Evolutionary conservation across 2,329 filamentous ascomycete genomes (phyloP).

Genomic region (Paramyrothecium sp.): DNA sequence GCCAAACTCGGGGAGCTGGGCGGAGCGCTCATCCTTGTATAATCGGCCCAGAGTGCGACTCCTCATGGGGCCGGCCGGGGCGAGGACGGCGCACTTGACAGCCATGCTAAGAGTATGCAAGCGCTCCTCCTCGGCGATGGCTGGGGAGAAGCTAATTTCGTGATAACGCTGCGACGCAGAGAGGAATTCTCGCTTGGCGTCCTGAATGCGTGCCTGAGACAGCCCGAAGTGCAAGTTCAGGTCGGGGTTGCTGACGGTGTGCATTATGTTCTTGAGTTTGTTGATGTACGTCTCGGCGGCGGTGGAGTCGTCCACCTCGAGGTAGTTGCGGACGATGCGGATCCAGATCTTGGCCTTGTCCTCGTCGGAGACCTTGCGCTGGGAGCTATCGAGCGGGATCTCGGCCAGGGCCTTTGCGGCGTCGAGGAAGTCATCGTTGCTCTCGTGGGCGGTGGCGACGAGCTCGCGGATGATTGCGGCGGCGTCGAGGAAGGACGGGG

Average conservation of each 20-base stretch:
- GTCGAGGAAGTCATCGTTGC: constrained; percentile 73
- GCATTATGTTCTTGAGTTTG: constrained; percentile 90
- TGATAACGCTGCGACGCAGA: constrained; percentile 87
- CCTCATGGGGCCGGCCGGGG: constrained; percentile 83
- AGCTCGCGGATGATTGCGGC: constrained; percentile 76
- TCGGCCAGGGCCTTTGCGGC: constrained; percentile 78
- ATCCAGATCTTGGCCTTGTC: constrained; percentile 87
- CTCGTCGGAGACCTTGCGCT: constrained; percentile 77
- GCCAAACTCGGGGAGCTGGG: constrained; percentile 72
- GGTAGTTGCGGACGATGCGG: constrained; percentile 88
- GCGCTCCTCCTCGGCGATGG: constrained; percentile 84
- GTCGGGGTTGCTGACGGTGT: constrained; percentile 70
- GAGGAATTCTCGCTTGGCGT: constrained; percentile 86
- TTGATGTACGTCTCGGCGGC: constrained; percentile 85
- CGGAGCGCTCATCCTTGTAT: constrained; percentile 88
- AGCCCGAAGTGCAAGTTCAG: constrained; percentile 84
- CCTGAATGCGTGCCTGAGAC: constrained; percentile 88
- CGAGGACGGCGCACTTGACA: constrained; percentile 88
- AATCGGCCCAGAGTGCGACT: constrained; percentile 77
- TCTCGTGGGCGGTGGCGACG: constrained; percentile 80
- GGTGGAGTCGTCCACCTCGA: constrained; percentile 90
- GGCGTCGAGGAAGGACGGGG: constrained; percentile 77
- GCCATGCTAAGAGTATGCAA: constrained; percentile 81
- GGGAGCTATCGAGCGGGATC: constrained; percentile 86
- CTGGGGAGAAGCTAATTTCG: constrained; percentile 73